A percentile compares a stretch with the other conserved stretches of the same genome.
These are phyloP conservation scores for Malassezia dermatis DNA, from an alignment of 1,284 basidiomycete genomes.

Conservation along the genomic window DNA sequence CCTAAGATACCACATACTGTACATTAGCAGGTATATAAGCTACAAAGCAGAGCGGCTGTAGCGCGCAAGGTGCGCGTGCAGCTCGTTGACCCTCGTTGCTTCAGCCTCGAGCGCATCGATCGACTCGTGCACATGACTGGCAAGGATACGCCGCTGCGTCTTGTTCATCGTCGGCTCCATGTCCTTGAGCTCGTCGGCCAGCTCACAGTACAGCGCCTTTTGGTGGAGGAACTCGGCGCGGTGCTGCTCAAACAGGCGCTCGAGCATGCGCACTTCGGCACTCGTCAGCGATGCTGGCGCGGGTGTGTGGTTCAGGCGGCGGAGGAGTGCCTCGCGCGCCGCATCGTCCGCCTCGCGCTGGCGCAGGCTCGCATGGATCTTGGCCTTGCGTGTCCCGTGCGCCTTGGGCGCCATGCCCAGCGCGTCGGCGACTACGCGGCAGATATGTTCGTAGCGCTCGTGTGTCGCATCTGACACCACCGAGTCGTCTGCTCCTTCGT, in stretches of 20 bases:
- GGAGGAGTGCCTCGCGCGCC: conserved; percentile 4
- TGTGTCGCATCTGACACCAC: not conserved
- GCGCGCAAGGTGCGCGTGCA: conserved; percentile 13
- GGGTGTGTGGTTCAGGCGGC: conserved; percentile 4
- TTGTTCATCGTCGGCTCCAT: conserved; percentile 31
- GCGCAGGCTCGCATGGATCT: conserved; percentile 3
- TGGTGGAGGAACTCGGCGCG: conserved; percentile 43
- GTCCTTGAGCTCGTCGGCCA: conserved; percentile 42
- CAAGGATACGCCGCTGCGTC: conserved; percentile 30
- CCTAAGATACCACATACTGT: not conserved
- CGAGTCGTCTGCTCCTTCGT: not conserved
- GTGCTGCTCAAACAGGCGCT: conserved; percentile 26
- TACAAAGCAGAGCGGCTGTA: not conserved
- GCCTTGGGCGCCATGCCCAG: conserved; percentile 1
- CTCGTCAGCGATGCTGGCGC: not conserved
- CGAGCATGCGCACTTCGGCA: conserved; percentile 11
- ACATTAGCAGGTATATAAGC: conserved; percentile 3
- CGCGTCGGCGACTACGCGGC: conserved; percentile 15
- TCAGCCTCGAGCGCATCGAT: conserved; percentile 39
- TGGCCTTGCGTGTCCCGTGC: conserved; percentile 7
- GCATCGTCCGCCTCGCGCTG: conserved; percentile 13
- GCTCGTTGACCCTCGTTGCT: conserved; percentile 33
- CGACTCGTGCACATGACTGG: conserved; percentile 37
- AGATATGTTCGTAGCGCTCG: conserved; percentile 17
- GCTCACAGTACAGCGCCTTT: conserved; percentile 35